A percentile compares a stretch with the other conserved stretches of the same genome.
Conservation (phyloP, 306 rosid genomes). For the Purshia tridentata region DNA sequence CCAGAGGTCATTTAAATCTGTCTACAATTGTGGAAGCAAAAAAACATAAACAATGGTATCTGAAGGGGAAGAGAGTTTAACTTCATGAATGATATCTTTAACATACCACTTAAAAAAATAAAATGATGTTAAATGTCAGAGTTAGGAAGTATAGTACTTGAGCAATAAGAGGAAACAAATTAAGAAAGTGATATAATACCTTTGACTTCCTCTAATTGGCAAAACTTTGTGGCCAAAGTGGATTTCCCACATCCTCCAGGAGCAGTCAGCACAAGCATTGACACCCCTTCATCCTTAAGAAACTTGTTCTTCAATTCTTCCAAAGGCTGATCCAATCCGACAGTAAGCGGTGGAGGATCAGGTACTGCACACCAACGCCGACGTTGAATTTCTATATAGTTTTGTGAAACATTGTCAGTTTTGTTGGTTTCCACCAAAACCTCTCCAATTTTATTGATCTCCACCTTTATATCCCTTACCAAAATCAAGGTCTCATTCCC, state of each 20-base stretch:
- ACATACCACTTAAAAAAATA: not conserved
- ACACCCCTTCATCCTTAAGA: slow-evolving; percentile 5
- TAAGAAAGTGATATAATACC: slow-evolving; percentile 26
- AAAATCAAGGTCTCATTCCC: no score
- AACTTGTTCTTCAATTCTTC: slow-evolving; percentile 41
- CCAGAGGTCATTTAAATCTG: not conserved
- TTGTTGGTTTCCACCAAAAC: no score
- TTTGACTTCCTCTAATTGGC: slow-evolving; percentile 37
- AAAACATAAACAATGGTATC: not conserved
- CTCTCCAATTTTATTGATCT: no score
- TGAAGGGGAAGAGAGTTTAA: no score
- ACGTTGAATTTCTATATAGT: no score
- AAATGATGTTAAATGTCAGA: not conserved
- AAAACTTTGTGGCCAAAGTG: slow-evolving; percentile 44
- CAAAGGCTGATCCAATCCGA: slow-evolving; percentile 48
- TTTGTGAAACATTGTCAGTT: no score
- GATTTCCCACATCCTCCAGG: slow-evolving; percentile 56
- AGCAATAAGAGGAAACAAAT: not conserved
- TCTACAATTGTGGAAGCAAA: no score
- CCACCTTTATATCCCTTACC: no score
- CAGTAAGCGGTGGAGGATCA: slow-evolving; percentile 24
- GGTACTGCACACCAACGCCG: slow-evolving; percentile 40
- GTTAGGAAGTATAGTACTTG: not conserved
- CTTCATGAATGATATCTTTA: no score
- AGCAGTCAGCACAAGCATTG: slow-evolving; percentile 44